Evolutionary conservation across 208 protist species (phyloP), one percentile per base, ranked within the genome.

Genomic region (Porcisia deanei): DNA sequence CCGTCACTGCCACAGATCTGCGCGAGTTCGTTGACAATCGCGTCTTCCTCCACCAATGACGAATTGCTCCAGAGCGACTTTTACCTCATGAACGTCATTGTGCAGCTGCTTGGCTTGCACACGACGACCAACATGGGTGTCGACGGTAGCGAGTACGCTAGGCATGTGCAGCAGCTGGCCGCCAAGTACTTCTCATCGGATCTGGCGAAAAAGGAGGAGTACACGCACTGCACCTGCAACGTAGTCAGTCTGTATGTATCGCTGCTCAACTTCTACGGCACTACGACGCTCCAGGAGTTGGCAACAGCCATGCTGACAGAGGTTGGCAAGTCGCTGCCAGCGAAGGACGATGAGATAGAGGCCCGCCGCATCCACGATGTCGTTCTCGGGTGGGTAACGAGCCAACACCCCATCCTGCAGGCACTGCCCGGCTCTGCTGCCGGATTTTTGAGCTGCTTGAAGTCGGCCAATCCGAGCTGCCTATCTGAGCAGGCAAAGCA

Each of bases 281-380:
- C 65, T 61, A 73, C 60, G 49, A 82, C 52, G 52, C 80, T 68
- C 58, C 77, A 49, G 66, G 67, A 58, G n/a, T 25, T 39, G 22
- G 73, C 80, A 8, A 47, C 80, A 41, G 59, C 76, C 43, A 85
- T 91, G 73, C 81, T 95, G 43, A 41, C 73, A 43, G 64, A 69
- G 18, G 80, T 97, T 49, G 79, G 86, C 37, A 84, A 70, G 37
- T 74, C 72, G 39, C 85, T 97, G 30, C 92, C 93, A 53, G 86
- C 77, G n/a, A 77, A 83, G 45, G 86, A 83, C n/a, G 93, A 97
- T 76, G 83, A 90, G 58, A 83, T 90, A 18, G 90, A 97, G 81
- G 89, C 93, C 3, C 67, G 73, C 54, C 83, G 85, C 53, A 83
- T 97, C 25, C 93, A 97, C 77, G 90, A 95, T 66, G 80, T 83